Percentiles rank a stretch among this genome's conserved stretches.
phyloP scores from a whole-genome alignment of 164 flowering plant genomes.

The Dillenia turbinata region DNA sequence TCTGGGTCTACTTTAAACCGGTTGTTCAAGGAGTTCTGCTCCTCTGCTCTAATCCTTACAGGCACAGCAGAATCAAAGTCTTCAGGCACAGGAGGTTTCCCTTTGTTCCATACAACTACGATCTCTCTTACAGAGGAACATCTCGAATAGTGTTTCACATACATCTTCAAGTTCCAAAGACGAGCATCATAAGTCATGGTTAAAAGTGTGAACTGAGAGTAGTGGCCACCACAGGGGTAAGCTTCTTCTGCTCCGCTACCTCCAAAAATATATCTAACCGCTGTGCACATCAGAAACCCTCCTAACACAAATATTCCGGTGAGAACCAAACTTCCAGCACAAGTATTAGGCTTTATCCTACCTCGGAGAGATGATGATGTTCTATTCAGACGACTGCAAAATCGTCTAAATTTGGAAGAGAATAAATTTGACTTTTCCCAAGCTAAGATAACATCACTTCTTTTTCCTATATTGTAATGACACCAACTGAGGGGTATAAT shows the following conservation, averaged over 20 bases:
- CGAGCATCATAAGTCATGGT: conserved; percentile 95
- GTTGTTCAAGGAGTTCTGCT: conserved; percentile 77
- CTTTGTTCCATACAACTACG: conserved; percentile 95
- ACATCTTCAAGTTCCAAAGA: conserved; percentile 91
- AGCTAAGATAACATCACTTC: conserved; percentile 40
- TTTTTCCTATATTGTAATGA: conserved; percentile 46
- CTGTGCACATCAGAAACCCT: conserved; percentile 48
- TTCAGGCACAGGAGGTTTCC: conserved; percentile 48
- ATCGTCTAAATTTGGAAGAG: conserved; percentile 51
- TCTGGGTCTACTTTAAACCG: conserved; percentile 66
- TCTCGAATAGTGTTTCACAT: conserved; percentile 83
- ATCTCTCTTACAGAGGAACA: conserved; percentile 89
- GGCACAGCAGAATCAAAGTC: conserved; percentile 87
- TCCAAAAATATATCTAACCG: conserved; percentile 60
- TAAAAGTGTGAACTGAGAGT: conserved; percentile 83
- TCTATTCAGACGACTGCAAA: conserved; percentile 69
- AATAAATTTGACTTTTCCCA: conserved; percentile 51
- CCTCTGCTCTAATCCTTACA: conserved; percentile 68
- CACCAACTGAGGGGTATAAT: conserved; percentile 70
- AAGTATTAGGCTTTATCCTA: conserved; percentile 51
- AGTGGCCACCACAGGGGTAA: conserved; percentile 58
- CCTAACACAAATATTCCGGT: conserved; percentile 36
- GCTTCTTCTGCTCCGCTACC: conserved; percentile 82
- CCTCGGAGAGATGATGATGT: conserved; percentile 35
- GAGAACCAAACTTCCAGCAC: conserved; percentile 40